A percentile compares a stretch with the other conserved stretches of the same genome.
Evolutionary conservation across 495 filamentous ascomycete species (phyloP).

Genomic region (Patellaria atrata): DNA sequence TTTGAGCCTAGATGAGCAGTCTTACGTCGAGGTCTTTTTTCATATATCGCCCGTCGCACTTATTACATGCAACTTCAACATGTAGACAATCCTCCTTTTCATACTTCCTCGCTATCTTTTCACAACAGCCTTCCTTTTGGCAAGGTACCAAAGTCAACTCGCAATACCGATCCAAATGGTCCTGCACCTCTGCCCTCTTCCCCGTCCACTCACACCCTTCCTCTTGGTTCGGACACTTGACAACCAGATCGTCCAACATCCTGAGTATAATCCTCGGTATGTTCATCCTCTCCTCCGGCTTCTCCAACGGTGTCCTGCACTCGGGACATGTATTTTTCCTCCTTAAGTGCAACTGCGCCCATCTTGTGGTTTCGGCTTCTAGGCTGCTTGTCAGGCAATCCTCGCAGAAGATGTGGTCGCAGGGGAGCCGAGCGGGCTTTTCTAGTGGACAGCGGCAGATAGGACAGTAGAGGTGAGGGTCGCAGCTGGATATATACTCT

Average conservation of each 20-base stretch:
- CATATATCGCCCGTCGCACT: conserved; percentile 41
- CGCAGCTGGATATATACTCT: conserved; percentile 53
- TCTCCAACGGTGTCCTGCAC: conserved; percentile 22
- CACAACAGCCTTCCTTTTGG: conserved; percentile 29
- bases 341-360: too few relatives aligned
- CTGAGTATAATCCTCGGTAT: conserved; percentile 42
- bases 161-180: conserved; percentile 66
- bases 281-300: conserved; percentile 5
- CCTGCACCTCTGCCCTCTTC: conserved; percentile 51
- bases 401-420: conserved; percentile 65
- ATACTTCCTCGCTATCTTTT: conserved; percentile 36
- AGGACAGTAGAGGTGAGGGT: conserved; percentile 68
- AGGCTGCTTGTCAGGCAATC: conserved; percentile 42
- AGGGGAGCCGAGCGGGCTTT: conserved; percentile 54
- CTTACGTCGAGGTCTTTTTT: conserved; percentile 44
- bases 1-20: conserved; percentile 2
- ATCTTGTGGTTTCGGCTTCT: conserved; percentile 4
- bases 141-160: conserved; percentile 51
- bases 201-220: conserved; percentile 51
- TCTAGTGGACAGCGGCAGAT: conserved; percentile 70
- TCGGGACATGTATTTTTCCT: conserved; percentile 24
- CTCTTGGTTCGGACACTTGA: conserved; percentile 50
- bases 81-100: conserved; percentile 46
- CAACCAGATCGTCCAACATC: conserved; percentile 63
- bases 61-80: conserved; percentile 35